phyloP scores from a whole-genome alignment of 2,329 filamentous ascomycete genomes.

The Alternaria infectoria region DNA sequence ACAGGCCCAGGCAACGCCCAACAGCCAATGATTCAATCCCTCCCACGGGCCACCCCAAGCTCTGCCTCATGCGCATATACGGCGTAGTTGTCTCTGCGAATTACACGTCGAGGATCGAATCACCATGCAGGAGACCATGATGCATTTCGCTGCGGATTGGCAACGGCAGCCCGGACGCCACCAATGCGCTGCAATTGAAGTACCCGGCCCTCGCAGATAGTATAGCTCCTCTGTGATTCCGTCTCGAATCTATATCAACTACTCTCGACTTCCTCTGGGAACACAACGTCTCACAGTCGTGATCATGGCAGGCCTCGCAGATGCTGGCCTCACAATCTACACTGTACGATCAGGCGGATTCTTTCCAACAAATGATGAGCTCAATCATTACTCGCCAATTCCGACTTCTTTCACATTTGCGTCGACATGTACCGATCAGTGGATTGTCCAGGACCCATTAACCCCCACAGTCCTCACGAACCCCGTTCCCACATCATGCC shows the following conservation, averaged over 20 bases:
- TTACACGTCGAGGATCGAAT: not conserved
- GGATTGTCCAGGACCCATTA: not conserved
- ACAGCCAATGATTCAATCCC: not conserved
- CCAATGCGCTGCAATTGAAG: not conserved
- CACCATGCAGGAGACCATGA: not conserved
- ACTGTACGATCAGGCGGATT: not conserved
- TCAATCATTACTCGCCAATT: not conserved
- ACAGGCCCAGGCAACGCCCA: not conserved
- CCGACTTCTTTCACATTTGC: not conserved
- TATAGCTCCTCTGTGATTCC: no score
- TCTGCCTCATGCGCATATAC: not conserved
- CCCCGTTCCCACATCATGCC: not conserved
- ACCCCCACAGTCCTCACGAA: not conserved
- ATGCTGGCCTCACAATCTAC: not conserved
- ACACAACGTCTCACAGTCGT: not conserved
- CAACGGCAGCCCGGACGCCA: not conserved
- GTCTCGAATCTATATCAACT: not conserved
- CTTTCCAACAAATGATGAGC: not conserved
- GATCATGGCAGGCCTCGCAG: not conserved
- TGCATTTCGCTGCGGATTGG: not conserved
- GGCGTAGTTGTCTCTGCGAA: not conserved
- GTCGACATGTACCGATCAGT: not conserved
- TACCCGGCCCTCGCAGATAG: not conserved
- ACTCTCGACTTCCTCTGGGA: not conserved
- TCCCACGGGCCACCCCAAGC: no score